Evolutionary conservation across 2,329 filamentous ascomycete species (phyloP), one percentile per base, ranked within the genome.

Genomic region (Alternaria angustiovoidea): DNA sequence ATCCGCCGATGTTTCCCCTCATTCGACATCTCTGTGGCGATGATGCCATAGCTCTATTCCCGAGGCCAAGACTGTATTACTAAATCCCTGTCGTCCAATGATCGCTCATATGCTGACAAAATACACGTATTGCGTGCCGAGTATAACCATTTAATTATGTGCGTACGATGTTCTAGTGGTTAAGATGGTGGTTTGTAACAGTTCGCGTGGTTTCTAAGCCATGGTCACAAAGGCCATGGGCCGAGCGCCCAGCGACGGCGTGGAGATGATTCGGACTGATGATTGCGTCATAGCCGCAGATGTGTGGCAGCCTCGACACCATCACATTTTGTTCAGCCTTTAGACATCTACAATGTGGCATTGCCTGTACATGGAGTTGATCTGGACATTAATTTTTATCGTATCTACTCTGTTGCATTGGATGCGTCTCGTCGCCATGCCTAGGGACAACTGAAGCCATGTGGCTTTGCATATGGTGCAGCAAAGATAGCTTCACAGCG

Each of bases 21-120:
- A 65, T 64, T 61, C 59, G 64, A 55, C 63, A 63, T 61, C 52
- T 55, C 51, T 52, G 65, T 64, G 66, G 67, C 69, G 56, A 76
- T 78, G 73, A 75, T 73, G 71, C 68, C 72, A 76, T 77, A 54
- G 57, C 61, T 42, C 61, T 73, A 75, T 73, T 69, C 54, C 67
- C 66, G 63, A 64, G 67, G 51, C 66, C 67, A 66, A 30, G 11
- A 41, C 63, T 68, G 68, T 64, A 65, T 75, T 75, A 71, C 42
- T 72, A 74, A 75, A 11, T 72, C 24, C 34, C 5, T 9, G 36
- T 11, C 54, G 39, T 42, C 67, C 67, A 70, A 72, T 70, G 51
- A 66, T 16, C 51, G 20, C 11, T 1, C 3, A 14, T 36, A 20
- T 36, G 70, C 69, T 73, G 67, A 76, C 73, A 72, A 74, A 71